Evolutionary conservation across 495 filamentous ascomycete genomes (phyloP).

Genomic region (Penicillium egyptiacum): DNA sequence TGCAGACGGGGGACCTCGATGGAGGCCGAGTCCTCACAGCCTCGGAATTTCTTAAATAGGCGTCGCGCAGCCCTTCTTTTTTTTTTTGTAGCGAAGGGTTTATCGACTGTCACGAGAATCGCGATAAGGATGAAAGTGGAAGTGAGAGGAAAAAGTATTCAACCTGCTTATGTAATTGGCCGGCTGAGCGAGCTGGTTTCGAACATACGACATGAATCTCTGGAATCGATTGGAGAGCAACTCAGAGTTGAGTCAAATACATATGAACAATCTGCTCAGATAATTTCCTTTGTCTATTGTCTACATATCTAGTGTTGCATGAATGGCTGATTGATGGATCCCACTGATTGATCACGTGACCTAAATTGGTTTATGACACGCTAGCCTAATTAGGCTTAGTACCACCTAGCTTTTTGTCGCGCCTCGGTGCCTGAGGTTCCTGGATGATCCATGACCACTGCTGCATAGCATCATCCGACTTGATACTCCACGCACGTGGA

Average conservation of each 20-base stretch:
- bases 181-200: background rate
- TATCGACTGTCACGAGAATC: constrained; percentile 8
- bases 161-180: constrained; percentile 3
- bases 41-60: background rate
- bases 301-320: background rate
- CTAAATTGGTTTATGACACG: background rate
- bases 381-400: constrained; percentile 7
- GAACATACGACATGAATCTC: background rate
- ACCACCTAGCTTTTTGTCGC: background rate
- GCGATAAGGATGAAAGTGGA: constrained; percentile 18
- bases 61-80: background rate
- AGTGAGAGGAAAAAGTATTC: constrained; percentile 13
- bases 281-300: background rate
- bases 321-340: background rate
- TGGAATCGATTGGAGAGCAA: background rate
- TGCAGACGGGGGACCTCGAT: background rate
- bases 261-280: background rate
- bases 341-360: background rate
- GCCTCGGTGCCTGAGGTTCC: constrained; percentile 2
- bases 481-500: constrained; percentile 6
- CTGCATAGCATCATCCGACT: constrained; percentile 2
- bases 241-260: background rate
- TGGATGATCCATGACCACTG: constrained; percentile 6
- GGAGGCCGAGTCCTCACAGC: constrained; percentile 9
- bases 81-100: constrained; percentile 8